Base-by-base conservation (phyloP, 371 early-diverging fungal genomes). In the Apophysomyces variabilis region DNA sequence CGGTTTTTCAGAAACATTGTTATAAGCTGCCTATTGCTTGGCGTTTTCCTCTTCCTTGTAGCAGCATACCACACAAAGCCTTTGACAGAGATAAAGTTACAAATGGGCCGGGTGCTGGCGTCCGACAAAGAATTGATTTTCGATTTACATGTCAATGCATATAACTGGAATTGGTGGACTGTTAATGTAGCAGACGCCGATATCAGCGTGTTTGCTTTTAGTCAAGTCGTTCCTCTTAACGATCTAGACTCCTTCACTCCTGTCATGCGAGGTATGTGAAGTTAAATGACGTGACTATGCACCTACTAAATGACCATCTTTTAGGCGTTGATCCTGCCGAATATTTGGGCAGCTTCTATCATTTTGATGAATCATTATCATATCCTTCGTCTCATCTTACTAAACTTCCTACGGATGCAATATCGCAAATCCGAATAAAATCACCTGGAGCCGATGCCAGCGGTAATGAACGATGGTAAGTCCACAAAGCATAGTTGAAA, bases 71-170 rank as follows among this genome's bases (percentile, higher is more conserved):
- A 61, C 12, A 75, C 77, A 4, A 66, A 64, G 45, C 89, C 88
- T 18, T 66, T 89, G 45, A 66, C 65, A 13, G 82, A 84, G 21
- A 70, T 88, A 11, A 64, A 67, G 14, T 79, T 79, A 5, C 76
- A 74, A 7, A 83, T 90, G 63, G 76, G 86, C 35, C 77, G 88
- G 57, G 86, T 90, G 4, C 65, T 90, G 54, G 86, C 89, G 11
- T 79, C 89, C 6, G 89, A 90, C 38, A 89, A 88, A 64, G 89
- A 88, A 64, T 71, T 90, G 5, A 80, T 90, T n/a, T 90, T 90
- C 61, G 87, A 88, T 66, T 65, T 89, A 61, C 82, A 84, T 50
- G 69, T 90, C 26, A 72, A 79, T 50, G 84, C 86, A 0, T 74
- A 75, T 37, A 90, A 90, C 64, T 71, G 73, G 35, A 88, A 88